Conservation (phyloP, 2,329 filamentous ascomycete species). For the Trichothecium roseum region DNA sequence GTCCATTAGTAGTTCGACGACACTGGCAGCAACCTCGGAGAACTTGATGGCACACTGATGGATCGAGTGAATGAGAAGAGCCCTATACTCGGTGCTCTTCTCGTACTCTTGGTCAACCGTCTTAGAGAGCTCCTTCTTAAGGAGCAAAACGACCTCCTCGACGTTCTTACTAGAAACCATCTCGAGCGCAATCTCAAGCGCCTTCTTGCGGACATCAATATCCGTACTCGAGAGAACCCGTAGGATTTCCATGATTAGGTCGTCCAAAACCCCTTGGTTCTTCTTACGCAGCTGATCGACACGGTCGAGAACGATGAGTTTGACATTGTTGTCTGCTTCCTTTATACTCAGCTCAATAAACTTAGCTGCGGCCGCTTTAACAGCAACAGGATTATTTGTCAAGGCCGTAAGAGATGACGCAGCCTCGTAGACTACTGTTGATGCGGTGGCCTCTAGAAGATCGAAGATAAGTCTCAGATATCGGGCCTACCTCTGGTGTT, state of each 20-base stretch:
- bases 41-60: slow-evolving; percentile 99
- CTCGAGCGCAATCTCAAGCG: slow-evolving; percentile 79
- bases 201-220: slow-evolving; percentile 89
- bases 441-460: slow-evolving; percentile 81
- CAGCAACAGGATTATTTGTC: slow-evolving; percentile 92
- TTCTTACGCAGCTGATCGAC: slow-evolving; percentile 80
- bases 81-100: slow-evolving; percentile 93
- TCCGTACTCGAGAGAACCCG: slow-evolving; percentile 91
- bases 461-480: slow-evolving; percentile 96
- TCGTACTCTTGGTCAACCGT: slow-evolving; percentile 98
- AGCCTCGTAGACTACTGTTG: slow-evolving; percentile 95
- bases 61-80: slow-evolving; percentile 91
- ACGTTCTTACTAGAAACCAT: slow-evolving; percentile 99
- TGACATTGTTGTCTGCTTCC: slow-evolving; percentile 98
- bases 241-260: slow-evolving; percentile 93
- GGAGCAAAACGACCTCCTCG: slow-evolving; percentile 86
- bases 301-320: slow-evolving; percentile 92
- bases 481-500: slow-evolving; percentile 49
- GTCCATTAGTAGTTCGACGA: slow-evolving; percentile 96
- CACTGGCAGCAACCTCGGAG: slow-evolving; percentile 92
- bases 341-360: slow-evolving; percentile 97
- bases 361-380: slow-evolving; percentile 91
- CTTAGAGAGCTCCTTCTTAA: slow-evolving; percentile 97
- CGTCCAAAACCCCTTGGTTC: slow-evolving; percentile 85
- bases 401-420: slow-evolving; percentile 89